Conservation (phyloP, 306 rosid genomes). For the Gastrolobium bilobum region DNA sequence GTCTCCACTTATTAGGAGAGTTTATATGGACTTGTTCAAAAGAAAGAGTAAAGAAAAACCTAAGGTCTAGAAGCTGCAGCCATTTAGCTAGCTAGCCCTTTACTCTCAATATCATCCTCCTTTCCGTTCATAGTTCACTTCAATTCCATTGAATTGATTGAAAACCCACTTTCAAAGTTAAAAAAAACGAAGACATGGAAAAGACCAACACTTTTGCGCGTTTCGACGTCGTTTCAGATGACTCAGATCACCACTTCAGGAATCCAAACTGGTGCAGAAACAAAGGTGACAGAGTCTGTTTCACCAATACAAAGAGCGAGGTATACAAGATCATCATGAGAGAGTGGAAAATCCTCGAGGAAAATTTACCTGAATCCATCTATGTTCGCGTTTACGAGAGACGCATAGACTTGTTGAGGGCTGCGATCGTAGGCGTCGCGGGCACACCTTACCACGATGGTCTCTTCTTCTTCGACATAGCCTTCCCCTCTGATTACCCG, state of each 20-base stretch:
- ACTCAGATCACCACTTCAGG: constrained; percentile 53
- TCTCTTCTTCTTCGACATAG: constrained; percentile 67
- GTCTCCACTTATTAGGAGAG: too few species aligned
- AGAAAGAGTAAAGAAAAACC: too few species aligned
- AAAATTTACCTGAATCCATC: constrained; percentile 65
- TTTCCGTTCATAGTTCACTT: too few species aligned
- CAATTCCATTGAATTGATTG: too few species aligned
- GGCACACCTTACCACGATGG: constrained; percentile 75
- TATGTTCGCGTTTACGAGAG: constrained; percentile 60
- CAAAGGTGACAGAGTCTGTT: neutral
- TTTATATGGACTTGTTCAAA: too few species aligned
- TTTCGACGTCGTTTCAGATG: constrained; percentile 61
- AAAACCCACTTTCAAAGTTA: too few species aligned
- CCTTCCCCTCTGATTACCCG: constrained; percentile 57
- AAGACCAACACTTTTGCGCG: constrained; percentile 26
- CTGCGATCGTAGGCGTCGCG: constrained; percentile 61
- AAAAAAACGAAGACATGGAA: neutral
- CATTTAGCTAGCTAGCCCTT: too few species aligned
- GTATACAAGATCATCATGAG: constrained; percentile 55
- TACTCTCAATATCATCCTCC: too few species aligned
- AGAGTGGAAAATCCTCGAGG: constrained; percentile 65
- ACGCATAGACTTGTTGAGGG: constrained; percentile 56
- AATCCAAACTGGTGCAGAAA: neutral
- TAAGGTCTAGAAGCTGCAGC: too few species aligned
- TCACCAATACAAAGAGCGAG: neutral